These are phyloP conservation scores for Triglochin maritima DNA, from an alignment of 106 monocot genomes.

Conservation along the genomic window DNA sequence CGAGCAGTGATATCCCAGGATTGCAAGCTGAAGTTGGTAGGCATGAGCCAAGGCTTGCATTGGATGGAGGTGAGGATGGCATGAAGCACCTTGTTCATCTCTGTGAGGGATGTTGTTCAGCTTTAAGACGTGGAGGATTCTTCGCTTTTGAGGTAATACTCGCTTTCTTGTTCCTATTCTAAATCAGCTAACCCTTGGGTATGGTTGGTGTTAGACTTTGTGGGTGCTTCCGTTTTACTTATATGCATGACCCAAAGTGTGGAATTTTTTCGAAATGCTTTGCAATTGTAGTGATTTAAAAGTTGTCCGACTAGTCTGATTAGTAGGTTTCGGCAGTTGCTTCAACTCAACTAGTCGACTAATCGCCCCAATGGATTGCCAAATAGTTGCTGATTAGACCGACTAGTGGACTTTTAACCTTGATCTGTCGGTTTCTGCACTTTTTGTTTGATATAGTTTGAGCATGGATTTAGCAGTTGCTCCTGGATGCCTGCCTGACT, in stretches of 20 bases:
- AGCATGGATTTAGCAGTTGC: too few species aligned
- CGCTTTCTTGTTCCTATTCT: neutral
- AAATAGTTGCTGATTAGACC: too few species aligned
- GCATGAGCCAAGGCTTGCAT: slow-evolving; percentile 73
- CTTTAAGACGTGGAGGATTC: slow-evolving; percentile 71
- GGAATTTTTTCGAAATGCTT: neutral
- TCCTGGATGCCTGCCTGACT: too few species aligned
- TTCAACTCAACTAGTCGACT: too few species aligned
- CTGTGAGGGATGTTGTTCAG: slow-evolving; percentile 51
- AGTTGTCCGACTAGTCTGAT: neutral
- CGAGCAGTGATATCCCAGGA: slow-evolving; percentile 53
- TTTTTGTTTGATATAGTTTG: too few species aligned
- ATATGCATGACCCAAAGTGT: neutral
- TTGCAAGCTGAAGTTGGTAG: slow-evolving; percentile 76
- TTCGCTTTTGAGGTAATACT: slow-evolving; percentile 86
- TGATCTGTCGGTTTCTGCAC: too few species aligned
- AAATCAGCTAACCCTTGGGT: neutral
- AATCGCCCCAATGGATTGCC: too few species aligned
- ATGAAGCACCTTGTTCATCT: slow-evolving; percentile 70
- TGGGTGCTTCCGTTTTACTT: neutral
- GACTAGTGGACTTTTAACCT: too few species aligned
- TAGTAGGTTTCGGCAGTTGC: neutral
- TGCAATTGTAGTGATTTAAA: neutral
- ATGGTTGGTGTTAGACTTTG: neutral
- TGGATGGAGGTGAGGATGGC: slow-evolving; percentile 81